Evolutionary conservation across 2,329 filamentous ascomycete genomes (phyloP), one percentile per base, ranked within the genome.

Genomic region (Orbilia ellipsospora): DNA sequence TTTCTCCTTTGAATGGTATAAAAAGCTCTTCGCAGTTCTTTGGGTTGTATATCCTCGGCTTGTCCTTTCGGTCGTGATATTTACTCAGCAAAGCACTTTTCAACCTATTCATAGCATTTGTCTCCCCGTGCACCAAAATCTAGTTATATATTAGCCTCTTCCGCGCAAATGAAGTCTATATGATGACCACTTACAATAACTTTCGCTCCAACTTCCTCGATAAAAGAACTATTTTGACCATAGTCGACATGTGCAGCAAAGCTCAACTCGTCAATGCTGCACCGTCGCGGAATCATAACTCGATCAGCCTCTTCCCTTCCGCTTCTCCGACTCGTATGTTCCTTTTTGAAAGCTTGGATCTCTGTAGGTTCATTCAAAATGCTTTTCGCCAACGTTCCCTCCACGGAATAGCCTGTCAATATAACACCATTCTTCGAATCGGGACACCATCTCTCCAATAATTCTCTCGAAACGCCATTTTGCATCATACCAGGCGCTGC

Each of bases 161-260:
- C 20, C 67, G 42, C n/a, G 8, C 6, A 6, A 42, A 51, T 40
- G 13, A 28, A 13, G 0, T 12, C 8, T n/a, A 20, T 36, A 55
- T 51, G 10, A 18, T 48, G 42, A 18, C 36, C 26, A 90, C 92
- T 85, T 87, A 96, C 92, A 80, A 99, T 94, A 23, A 97, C 94
- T 15, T 94, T 93, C 1, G 95, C 93, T 31, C 87, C 89, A 50
- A 98, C 91, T 82, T 97, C 93, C 80, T 98, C 94, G 74, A 99
- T 97, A 80, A 99, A 99, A 78, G 96, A 94, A 73, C 93, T 88
- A 80, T 99, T 99, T 82, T 99, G 94, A 6, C 92, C 91, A 36
- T 95, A 96, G 79, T 98, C 95, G 2, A 99, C 95, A 80, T 99
- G 95, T 0, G 95, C 95, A 1, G 95, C 95, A 81, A 99, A 99